Evolutionary conservation across 2,329 filamentous ascomycete genomes (phyloP).

Genomic region (Aspergillus persii): DNA sequence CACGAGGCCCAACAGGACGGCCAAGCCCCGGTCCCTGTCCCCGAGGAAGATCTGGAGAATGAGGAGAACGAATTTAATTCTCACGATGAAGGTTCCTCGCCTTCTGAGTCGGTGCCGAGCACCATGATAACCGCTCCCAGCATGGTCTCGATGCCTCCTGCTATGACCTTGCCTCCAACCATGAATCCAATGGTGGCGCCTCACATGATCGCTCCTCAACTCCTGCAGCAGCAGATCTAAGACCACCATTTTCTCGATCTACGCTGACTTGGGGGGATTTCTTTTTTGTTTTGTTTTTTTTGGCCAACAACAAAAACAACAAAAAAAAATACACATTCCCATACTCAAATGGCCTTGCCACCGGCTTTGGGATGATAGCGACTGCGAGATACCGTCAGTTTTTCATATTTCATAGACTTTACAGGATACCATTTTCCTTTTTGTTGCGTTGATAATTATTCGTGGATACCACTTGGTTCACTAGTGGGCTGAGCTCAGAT

Average conservation of each 20-base stretch:
- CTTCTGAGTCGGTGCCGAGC: constrained; percentile 29
- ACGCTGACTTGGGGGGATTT: not conserved
- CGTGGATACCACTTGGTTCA: not conserved
- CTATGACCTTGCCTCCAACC: constrained; percentile 30
- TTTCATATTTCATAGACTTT: not conserved
- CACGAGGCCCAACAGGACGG: constrained; percentile 72
- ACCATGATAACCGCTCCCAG: constrained; percentile 33
- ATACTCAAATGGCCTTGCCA: not conserved
- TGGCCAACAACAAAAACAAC: not conserved
- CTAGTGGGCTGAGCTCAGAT: not conserved
- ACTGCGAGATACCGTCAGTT: not conserved
- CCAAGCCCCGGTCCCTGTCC: constrained; percentile 36
- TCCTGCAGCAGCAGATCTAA: constrained; percentile 44
- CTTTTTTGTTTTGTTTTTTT: no score
- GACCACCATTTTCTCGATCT: not conserved
- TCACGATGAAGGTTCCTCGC: constrained; percentile 74
- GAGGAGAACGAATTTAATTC: constrained; percentile 82
- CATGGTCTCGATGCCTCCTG: constrained; percentile 37
- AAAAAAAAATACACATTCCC: not conserved
- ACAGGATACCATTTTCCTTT: not conserved
- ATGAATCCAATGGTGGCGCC: constrained; percentile 40
- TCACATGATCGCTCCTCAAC: constrained; percentile 44
- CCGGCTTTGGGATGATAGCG: not conserved
- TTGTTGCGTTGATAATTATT: not conserved
- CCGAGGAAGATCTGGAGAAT: constrained; percentile 84